Evolutionary conservation across 1,284 basidiomycete species (phyloP), one percentile per base, ranked within the genome.

Genomic region (Vanrija sp.): DNA sequence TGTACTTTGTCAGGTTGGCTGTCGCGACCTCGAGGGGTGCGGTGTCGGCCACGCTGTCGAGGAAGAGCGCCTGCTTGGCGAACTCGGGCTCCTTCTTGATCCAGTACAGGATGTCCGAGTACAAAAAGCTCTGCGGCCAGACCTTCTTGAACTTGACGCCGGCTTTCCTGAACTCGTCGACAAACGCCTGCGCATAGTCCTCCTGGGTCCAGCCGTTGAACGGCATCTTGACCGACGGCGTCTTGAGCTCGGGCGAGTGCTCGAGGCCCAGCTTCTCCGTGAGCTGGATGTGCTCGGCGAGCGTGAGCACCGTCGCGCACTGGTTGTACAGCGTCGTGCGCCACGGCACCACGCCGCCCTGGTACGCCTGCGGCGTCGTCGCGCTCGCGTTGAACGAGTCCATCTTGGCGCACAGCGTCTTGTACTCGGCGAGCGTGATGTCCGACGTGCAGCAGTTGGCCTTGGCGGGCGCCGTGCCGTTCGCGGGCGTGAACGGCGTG

Each of bases 391-490:
- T 52, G 46, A 28, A 56, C 14, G 49, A 19, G 48, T 63, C 61
- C 56, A 58, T 57, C 52, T 63, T 63, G 18, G 46, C 61, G 43
- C 61, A 63, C 1, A 63, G 52, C 14, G 51, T 29, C 46, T 55
- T 53, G 55, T 58, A 49, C 46, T 63, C 61, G 42, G 39, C 61
- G 9, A 61, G 28, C 16, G 61, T 63, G 15, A 63, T 52, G 56
- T 63, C 61, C 26, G 53, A 52, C 1, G 61, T 63, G 50, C 61
- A 63, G 57, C 61, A 63, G 29, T 54, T 56, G 38, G 61, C 61
- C 10, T 6, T 46, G 4, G 61, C 61, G 3, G 54, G 14, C 1
- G 45, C 40, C 29, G 38, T 47, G 34, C 45, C 50, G 49, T 42
- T 47, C 1, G 58, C 58, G 10, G 61, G 53, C 28, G 38, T 1